Base-by-base conservation (phyloP, 1,284 basidiomycete species). In the Ceratorhiza oryzae-sativae region DNA sequence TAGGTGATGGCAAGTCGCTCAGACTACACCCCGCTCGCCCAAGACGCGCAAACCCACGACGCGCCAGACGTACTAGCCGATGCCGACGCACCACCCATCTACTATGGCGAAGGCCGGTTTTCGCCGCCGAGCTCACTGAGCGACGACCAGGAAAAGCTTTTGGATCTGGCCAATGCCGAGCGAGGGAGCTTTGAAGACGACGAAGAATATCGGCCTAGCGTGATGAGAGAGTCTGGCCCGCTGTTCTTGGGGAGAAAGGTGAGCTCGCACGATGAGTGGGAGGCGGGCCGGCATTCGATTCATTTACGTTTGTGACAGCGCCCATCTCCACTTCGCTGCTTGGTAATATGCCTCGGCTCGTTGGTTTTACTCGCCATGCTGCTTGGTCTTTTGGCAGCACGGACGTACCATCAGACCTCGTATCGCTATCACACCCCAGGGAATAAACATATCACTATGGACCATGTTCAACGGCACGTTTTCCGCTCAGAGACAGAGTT, bases 391-490 rank as follows among this genome's bases (percentile, higher is more conserved):
- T 84, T 92, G 76, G 89, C 91, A n/a, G 90, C 90, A 0, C 82
- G 84, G 61, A 84, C 86, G 1, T 93, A 93, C 77, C 83, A 82
- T 3, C 88, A 88, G 3, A 83, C 83, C 9, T 61, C 58, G 10
- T 48, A 79, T 83, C 3, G 62, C 10, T 86, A 84, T 77, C 84
- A 78, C 72, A 80, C 83, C 10, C 83, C 84, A 3, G 89, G 92
- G 1, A 84, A 81, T 36, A 84, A 83, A 75, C 91, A 88, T 76
- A 84, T 97, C 59, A 90, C 90, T 0, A 87, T 97, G 85, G 93
- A 97, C 77, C 90, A 95, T 79, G 58, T 94, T 94, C 81, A 95
- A 96, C 77, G 93, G 93, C 3, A 97, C 94, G 0, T 97, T 97
- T 77, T 74, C 63, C 10, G 80, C 84, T 1, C 76, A 84, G 3